A percentile compares a stretch with the other conserved stretches of the same genome.
phyloP scores from a whole-genome alignment of 169 alveolate species.

The Eimeria maxima region DNA sequence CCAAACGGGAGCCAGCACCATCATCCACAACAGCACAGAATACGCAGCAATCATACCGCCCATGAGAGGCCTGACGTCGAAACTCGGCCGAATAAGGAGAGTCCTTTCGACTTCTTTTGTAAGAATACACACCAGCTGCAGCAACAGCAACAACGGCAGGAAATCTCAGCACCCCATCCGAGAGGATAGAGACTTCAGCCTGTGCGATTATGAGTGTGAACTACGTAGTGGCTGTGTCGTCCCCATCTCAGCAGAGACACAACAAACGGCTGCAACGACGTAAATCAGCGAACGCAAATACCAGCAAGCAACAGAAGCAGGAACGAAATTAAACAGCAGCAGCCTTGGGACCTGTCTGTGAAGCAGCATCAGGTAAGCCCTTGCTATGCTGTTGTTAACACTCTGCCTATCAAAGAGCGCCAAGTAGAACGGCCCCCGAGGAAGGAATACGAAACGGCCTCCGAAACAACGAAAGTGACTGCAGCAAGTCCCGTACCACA shows the following conservation, averaged over 20 bases:
- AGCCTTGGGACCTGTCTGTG: conserved; percentile 66
- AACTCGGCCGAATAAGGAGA: conserved; percentile 87
- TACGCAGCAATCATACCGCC: conserved; percentile 82
- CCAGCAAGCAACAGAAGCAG: neutral
- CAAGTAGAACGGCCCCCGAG: conserved; percentile 89
- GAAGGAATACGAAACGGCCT: conserved; percentile 87
- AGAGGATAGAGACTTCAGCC: neutral
- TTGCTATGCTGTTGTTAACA: conserved; percentile 29
- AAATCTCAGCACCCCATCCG: neutral
- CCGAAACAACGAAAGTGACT: conserved; percentile 60
- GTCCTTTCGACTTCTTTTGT: conserved; percentile 90
- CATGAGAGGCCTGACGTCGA: conserved; percentile 87
- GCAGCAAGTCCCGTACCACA: conserved; percentile 19
- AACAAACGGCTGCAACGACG: neutral
- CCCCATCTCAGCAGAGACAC: neutral
- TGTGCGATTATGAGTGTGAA: neutral
- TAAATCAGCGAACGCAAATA: neutral
- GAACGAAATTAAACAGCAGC: neutral
- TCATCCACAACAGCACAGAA: neutral
- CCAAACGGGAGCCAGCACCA: neutral
- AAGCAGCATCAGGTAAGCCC: conserved; percentile 56
- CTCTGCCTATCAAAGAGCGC: conserved; percentile 85
- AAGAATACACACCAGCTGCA: conserved; percentile 85
- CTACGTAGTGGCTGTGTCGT: neutral
- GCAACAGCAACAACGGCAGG: conserved; percentile 13